Percentiles rank a stretch among this genome's conserved stretches.
These are phyloP conservation scores for Cyberlindnera maritima DNA, from an alignment of 805 yeast genomes.

Conservation along the genomic window DNA sequence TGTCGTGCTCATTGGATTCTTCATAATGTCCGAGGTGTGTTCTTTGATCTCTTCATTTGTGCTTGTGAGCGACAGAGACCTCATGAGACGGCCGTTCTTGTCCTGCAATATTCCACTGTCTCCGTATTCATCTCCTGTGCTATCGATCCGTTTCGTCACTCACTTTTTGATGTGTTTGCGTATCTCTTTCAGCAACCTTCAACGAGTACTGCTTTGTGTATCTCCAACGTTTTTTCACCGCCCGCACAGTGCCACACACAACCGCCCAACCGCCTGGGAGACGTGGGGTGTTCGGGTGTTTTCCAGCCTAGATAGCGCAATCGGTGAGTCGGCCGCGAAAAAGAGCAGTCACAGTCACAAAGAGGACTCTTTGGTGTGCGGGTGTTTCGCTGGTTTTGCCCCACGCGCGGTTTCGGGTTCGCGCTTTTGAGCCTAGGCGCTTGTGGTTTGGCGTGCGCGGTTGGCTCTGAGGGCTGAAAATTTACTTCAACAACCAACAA, in stretches of 20 bases:
- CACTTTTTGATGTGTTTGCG: constrained; percentile 17
- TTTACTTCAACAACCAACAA: constrained; percentile 18
- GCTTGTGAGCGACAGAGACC: too few species aligned
- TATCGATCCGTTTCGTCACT: constrained; percentile 3
- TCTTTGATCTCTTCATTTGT: too few species aligned
- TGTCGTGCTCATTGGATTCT: too few species aligned
- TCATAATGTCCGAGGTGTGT: too few species aligned
- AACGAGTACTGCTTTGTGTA: not conserved
- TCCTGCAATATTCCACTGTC: not conserved
- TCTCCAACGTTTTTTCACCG: constrained; percentile 17
- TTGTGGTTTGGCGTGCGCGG: not conserved
- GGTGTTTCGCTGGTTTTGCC: constrained; percentile 4
- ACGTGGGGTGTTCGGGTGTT: constrained; percentile 11
- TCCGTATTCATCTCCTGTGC: not conserved
- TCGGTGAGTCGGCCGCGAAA: not conserved
- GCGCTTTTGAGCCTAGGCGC: not conserved
- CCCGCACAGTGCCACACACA: not conserved
- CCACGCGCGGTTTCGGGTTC: not conserved
- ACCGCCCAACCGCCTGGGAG: not conserved
- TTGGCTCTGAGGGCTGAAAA: constrained; percentile 15
- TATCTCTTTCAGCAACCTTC: not conserved
- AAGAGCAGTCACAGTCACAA: constrained; percentile 5
- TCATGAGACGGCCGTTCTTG: not conserved
- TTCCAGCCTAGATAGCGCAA: not conserved
- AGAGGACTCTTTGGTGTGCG: constrained; percentile 1